Percentiles rank a stretch among this genome's conserved stretches.
These are phyloP conservation scores for Penicillium sp. DNA, from an alignment of 2,329 filamentous ascomycete species.

Conservation along the genomic window DNA sequence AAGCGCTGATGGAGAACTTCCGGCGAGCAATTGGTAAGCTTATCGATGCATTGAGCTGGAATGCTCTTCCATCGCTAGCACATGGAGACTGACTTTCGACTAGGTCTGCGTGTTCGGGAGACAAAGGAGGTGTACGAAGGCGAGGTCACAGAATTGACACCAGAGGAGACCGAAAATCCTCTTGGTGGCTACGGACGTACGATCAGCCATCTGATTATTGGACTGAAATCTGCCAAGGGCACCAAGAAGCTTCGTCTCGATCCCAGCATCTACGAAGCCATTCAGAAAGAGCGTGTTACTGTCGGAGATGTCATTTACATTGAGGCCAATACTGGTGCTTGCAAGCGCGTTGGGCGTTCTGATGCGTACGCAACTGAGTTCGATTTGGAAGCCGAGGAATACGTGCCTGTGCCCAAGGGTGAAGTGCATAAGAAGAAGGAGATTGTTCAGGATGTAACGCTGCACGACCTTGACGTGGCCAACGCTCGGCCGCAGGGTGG, in stretches of 20 bases:
- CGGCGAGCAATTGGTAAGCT: conserved; percentile 76
- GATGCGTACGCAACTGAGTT: conserved; percentile 98
- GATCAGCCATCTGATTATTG: conserved; percentile 90
- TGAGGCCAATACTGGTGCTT: conserved; percentile 95
- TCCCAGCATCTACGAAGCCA: conserved; percentile 97
- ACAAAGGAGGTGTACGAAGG: conserved; percentile 99
- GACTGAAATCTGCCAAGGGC: conserved; percentile 88
- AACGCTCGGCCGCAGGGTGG: conserved; percentile 93
- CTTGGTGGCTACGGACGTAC: conserved; percentile 95
- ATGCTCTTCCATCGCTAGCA: not conserved
- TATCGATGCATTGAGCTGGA: not conserved
- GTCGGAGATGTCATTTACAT: conserved; percentile 99
- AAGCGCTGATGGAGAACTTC: conserved; percentile 99
- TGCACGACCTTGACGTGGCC: conserved; percentile 93
- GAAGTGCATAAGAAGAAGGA: conserved; percentile 99
- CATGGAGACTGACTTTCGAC: conserved; percentile 12
- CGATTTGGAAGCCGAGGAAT: conserved; percentile 96
- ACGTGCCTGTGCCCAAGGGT: conserved; percentile 96
- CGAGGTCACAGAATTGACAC: conserved; percentile 94
- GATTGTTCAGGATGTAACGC: conserved; percentile 95
- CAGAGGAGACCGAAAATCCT: conserved; percentile 96
- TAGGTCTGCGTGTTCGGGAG: conserved; percentile 83
- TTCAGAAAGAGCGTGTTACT: conserved; percentile 94
- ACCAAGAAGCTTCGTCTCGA: conserved; percentile 97
- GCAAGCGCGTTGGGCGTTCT: conserved; percentile 91